Evolutionary conservation across 2,329 filamentous ascomycete genomes (phyloP).

Genomic region (Stachybotrys chlorohalonatus): DNA sequence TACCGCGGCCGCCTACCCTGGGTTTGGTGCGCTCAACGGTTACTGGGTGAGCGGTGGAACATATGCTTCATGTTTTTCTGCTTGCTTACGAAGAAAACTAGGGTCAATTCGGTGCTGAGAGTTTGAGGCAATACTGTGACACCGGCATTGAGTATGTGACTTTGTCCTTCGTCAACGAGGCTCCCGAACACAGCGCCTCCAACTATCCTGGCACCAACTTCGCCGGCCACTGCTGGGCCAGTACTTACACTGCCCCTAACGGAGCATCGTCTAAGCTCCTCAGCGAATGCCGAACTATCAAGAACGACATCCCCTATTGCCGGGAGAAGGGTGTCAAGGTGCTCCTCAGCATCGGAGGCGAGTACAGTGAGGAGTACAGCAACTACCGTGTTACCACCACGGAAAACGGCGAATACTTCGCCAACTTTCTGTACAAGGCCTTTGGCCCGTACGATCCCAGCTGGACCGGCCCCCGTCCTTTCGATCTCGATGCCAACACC

Average conservation of each 20-base stretch:
- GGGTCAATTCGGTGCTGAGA: slow-evolving; percentile 25
- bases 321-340: slow-evolving; percentile 32
- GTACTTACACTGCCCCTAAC: slow-evolving; percentile 11
- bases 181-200: slow-evolving; percentile 24
- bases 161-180: slow-evolving; percentile 26
- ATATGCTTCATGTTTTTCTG: background rate
- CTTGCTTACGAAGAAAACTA: slow-evolving; percentile 7
- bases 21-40: slow-evolving; percentile 25
- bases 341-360: slow-evolving; percentile 31
- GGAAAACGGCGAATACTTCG: slow-evolving; percentile 24
- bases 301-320: slow-evolving; percentile 31
- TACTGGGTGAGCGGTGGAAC: slow-evolving; percentile 24
- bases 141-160: slow-evolving; percentile 26
- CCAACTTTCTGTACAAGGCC: slow-evolving; percentile 26
- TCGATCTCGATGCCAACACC: slow-evolving; percentile 19
- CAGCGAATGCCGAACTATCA: slow-evolving; percentile 24
- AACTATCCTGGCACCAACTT: slow-evolving; percentile 31
- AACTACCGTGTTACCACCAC: slow-evolving; percentile 23
- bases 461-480: slow-evolving; percentile 27
- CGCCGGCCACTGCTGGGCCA: slow-evolving; percentile 24
- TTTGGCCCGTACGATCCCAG: slow-evolving; percentile 25
- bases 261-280: slow-evolving; percentile 19
- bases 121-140: slow-evolving; percentile 25
- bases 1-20: slow-evolving; percentile 6
- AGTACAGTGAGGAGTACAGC: slow-evolving; percentile 10